Base-by-base conservation (phyloP, 176 grass and related monocot species). In the Pharus latifolius region DNA sequence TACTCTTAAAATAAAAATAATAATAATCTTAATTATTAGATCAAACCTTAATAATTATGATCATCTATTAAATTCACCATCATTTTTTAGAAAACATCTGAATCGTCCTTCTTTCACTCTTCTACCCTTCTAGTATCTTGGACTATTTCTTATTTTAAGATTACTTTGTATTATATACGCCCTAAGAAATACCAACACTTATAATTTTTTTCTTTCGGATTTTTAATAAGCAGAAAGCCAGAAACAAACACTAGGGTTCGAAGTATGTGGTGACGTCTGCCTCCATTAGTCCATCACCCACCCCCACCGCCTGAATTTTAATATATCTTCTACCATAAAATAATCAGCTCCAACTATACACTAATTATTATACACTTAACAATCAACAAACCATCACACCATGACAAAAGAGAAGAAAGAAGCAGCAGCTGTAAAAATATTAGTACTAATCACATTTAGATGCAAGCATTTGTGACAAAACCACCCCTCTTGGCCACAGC, bases 341-440 rank as follows among this genome's bases (percentile, higher is more conserved):
- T 76, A 76, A 76, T 80, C 48, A 24, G 47, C 63, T 75, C 63
- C 76, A 28, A 56, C 17, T 28, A 69, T 46, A 60, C 31, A 4
- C 33, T 74, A 54, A 19, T 70, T 75, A 52, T 65, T 41, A 26
- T 60, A 5, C 54, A 32, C 45, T 24, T 37, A 46, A 17, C 22
- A 58, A 40, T 4, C 4, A 30, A 42, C 31, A 68, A 38, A 38
- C 4, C 25, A 14, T 31, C 81, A 65, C 59, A 31, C 5, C 18
- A n/a, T 38, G 49, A 80, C 64, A 81, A 86, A 86, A 80, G 4
- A 80, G 83, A 80, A 80, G 71, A 40, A 7, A 10, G 13, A 1
- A 22, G 48, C 6, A 56, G 37, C 60, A 69, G 45, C 27, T 44
- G 32, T 14, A 49, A 67, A 38, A 59, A 34, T 44, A 42, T 22